Evolutionary conservation across 257 asterid genomes (phyloP), one percentile per base, ranked within the genome.

Genomic region (Prunella vulgaris): DNA sequence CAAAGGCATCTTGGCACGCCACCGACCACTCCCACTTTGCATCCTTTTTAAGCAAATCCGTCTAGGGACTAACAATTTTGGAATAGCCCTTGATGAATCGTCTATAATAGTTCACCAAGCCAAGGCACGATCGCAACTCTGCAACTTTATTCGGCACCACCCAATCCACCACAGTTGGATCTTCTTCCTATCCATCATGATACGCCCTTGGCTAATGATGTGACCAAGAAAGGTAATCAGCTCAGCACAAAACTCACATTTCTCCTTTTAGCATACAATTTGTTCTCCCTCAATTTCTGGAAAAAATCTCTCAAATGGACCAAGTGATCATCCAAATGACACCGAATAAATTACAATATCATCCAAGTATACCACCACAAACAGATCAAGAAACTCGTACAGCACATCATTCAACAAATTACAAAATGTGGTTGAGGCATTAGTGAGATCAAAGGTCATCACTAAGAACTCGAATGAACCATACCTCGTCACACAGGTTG

Each of bases 31-130:
- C 53, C 53, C 53, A 46, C 8, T 4, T n/a, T 1, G 2, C 20
- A 1, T 48, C 62, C 2, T 69, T 79, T 65, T 62, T 75, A 1
- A 72, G 6, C 6, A 74, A 9, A 0, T 66, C 61, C 1, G 18
- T 74, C 54, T 71, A 61, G 0, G 73, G 48, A 0, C 12, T 21
- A 0, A 7, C 32, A 1, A 51, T 58, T 37, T 46, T 46, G 7
- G 53, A 46, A 46, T 46, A 46, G 53, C 21, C 53, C 4, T 46
- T 46, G 53, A 46, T 46, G 53, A 46, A 46, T 15, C 9, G 21
- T 0, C 21, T 14, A 13, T 46, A 46, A 15, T 46, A 46, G n/a
- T 46, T 46, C 5, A 21, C 8, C 46, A 38, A n/a, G 6, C 53
- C 20, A 14, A 46, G 53, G n/a, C 14, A 46, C 1, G 53, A 46